A percentile compares a stretch with the other conserved stretches of the same genome.
These are phyloP conservation scores for Syncephalastrum contaminatum DNA, from an alignment of 371 early-diverging fungal species.

Conservation along the genomic window DNA sequence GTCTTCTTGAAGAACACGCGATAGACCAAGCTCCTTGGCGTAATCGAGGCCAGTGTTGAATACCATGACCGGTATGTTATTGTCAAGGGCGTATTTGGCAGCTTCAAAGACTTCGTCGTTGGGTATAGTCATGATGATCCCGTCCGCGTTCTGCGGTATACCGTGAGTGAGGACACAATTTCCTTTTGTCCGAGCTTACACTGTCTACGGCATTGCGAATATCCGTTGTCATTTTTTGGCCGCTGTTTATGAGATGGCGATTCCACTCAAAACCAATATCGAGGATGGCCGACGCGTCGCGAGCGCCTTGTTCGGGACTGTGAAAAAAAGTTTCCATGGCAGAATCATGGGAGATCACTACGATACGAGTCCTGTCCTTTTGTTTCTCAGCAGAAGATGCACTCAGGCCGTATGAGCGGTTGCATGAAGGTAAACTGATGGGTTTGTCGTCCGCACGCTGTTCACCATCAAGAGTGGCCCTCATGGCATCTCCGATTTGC, in stretches of 20 bases:
- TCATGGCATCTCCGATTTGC: no score
- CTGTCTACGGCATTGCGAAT: conserved; percentile 29
- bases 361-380: conserved; percentile 14
- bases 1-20: conserved; percentile 47
- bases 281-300: conserved; percentile 41
- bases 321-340: conserved; percentile 36
- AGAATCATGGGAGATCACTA: conserved; percentile 35
- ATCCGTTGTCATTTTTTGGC: conserved; percentile 32
- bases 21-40: conserved; percentile 31
- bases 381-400: no score
- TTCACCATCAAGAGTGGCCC: no score
- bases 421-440: no score
- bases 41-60: conserved; percentile 42
- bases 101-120: conserved; percentile 36
- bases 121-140: conserved; percentile 46
- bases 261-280: conserved; percentile 41
- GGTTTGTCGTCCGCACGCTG: no score
- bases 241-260: conserved; percentile 21
- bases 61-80: conserved; percentile 43
- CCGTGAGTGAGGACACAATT: not conserved
- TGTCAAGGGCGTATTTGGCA: conserved; percentile 27
- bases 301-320: conserved; percentile 35
- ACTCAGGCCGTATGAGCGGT: no score
- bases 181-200: conserved; percentile 1
- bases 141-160: conserved; percentile 27